Evolutionary conservation across 148 eudicot genomes (phyloP).

Genomic region (Heliosperma pusillum): DNA sequence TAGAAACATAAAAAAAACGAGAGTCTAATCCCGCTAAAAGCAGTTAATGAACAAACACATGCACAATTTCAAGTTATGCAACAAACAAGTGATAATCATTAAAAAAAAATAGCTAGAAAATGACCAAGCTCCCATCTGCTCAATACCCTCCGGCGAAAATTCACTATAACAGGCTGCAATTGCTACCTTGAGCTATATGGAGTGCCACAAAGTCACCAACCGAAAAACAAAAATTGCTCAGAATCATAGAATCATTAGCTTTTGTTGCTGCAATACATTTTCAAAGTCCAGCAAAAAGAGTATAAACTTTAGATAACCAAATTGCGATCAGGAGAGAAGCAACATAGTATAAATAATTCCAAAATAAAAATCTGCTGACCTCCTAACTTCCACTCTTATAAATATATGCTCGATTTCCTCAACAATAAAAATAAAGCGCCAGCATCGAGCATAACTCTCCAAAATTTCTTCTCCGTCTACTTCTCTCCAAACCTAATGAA

Average conservation of each 20-base stretch:
- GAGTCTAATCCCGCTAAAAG: not conserved
- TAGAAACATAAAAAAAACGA: not conserved
- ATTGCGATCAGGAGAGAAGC: not conserved
- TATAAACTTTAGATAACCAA: not conserved
- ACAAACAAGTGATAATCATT: not conserved
- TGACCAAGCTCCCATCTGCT: not conserved
- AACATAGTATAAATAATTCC: not conserved
- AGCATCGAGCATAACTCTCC: not conserved
- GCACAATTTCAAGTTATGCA: not conserved
- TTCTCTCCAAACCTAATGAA: not conserved
- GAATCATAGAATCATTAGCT: not conserved
- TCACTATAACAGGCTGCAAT: not conserved
- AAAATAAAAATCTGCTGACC: not conserved
- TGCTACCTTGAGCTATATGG: not conserved
- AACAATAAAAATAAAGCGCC: too few species aligned
- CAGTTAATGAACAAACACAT: not conserved
- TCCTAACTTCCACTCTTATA: not conserved
- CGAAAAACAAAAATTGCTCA: not conserved
- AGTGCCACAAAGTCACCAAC: not conserved
- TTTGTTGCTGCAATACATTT: not conserved
- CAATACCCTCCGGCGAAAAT: not conserved
- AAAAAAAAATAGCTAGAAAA: not conserved
- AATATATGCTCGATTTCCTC: not conserved
- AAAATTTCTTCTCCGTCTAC: not conserved
- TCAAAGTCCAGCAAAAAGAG: too few species aligned